Evolutionary conservation across 2,329 filamentous ascomycete genomes (phyloP), one percentile per base, ranked within the genome.

Genomic region (Diaporthe citri): DNA sequence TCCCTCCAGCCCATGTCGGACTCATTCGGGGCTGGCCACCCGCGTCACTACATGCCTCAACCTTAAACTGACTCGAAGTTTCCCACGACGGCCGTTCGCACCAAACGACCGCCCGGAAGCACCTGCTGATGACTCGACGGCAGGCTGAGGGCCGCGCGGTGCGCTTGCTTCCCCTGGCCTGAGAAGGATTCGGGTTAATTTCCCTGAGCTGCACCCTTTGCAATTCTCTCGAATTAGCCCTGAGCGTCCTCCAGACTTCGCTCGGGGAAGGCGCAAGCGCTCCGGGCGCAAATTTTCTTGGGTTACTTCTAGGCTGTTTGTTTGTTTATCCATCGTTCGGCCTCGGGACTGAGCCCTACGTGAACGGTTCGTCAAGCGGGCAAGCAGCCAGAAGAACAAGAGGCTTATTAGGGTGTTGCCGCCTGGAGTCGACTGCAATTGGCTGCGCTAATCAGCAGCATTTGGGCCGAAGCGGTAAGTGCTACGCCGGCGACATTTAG

Each of bases 41-140:
- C 39, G 15, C 5, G 1, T 48, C n/a, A 28, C 60, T 48, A 31
- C 60, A 9, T 22, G 15, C 10, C 20, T 48, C 43, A 66, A 66
- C 62, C 12, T 51, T 66, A 66, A 66, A 51, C 48, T 66, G 43
- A 66, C 28, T 66, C 62, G 31, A 25, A 36, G 17, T 8, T 22
- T 51, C 31, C 62, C 8, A 25, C 10, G 9, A 25, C 22, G 62
- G 43, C 41, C 62, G 62, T 34, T 48, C 41, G 43, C 62, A 36
- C 28, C 5, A 12, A n/a, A 5, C 13, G 13, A 2, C 17, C 12
- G 22, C 36, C 10, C n/a, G n/a, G 8, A 9, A 52, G 48, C 8
- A 15, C n/a, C 57, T 17, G 34, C 28, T 20, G 25, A 56, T 28
- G 20, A 12, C 52, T 20, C 15, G 15, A n/a, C 52, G 15, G 25